Percentiles rank a stretch among this genome's conserved stretches.
These are phyloP conservation scores for Ambrosiella xylebori DNA, from an alignment of 2,329 filamentous ascomycete genomes.

Conservation along the genomic window DNA sequence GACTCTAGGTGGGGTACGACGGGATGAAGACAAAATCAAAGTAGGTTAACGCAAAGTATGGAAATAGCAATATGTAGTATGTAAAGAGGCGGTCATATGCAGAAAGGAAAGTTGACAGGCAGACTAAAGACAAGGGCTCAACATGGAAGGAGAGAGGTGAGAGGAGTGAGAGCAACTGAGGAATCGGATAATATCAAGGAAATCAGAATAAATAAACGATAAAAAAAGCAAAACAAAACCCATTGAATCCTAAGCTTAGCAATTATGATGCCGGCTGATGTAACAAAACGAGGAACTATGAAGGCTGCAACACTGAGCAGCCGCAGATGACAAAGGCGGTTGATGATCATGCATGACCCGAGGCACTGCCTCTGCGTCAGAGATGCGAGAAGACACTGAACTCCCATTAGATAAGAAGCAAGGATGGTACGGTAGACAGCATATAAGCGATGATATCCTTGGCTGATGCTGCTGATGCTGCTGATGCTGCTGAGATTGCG, in stretches of 20 bases:
- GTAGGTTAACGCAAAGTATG: neutral
- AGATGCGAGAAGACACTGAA: neutral
- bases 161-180: neutral
- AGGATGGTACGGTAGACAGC: conserved; percentile 1
- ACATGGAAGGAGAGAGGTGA: conserved; percentile 2
- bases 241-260: conserved; percentile 4
- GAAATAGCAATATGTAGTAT: neutral
- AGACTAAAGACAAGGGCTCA: conserved; percentile 2
- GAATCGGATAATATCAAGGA: conserved; percentile 1
- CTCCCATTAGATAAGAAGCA: neutral
- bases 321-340: neutral
- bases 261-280: conserved; percentile 4
- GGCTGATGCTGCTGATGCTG: no score
- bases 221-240: conserved; percentile 6
- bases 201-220: neutral
- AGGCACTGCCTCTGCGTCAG: conserved; percentile 1
- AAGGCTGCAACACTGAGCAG: conserved; percentile 2
- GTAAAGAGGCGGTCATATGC: neutral
- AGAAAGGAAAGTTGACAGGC: neutral
- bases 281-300: conserved; percentile 7
- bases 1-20: no score
- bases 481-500: neutral
- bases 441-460: conserved; percentile 5
- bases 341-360: neutral
- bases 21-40: neutral